Evolutionary conservation across 345 rosid species (phyloP).

Genomic region (Dimocarpus longan): DNA sequence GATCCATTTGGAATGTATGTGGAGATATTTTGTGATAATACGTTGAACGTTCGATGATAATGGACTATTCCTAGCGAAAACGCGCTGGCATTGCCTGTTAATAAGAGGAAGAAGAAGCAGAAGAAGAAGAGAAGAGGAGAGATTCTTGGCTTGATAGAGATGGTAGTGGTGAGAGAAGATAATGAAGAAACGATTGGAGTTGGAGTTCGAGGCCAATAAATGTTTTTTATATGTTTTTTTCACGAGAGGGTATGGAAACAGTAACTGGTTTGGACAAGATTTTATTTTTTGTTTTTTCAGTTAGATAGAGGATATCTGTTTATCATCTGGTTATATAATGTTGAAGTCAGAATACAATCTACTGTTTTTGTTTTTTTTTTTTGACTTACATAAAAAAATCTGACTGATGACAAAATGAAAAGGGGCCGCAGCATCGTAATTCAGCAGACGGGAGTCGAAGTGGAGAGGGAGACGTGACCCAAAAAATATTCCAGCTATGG

Average conservation of each 20-base stretch:
- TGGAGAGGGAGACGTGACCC: background rate
- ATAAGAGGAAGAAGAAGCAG: background rate
- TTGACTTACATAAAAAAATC: too few relatives aligned
- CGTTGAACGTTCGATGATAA: background rate
- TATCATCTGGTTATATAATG: too few relatives aligned
- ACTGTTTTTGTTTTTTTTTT: background rate
- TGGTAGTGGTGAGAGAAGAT: background rate
- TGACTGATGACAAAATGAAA: background rate
- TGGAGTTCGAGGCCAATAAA: too few relatives aligned
- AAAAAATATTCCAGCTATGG: background rate
- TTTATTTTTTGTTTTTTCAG: background rate
- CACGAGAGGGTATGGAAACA: background rate
- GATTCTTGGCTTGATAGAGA: constrained; percentile 11
- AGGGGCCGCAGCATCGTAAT: background rate
- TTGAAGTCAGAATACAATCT: constrained; percentile 12
- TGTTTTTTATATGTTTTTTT: background rate
- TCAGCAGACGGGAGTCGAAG: background rate
- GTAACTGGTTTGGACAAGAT: background rate
- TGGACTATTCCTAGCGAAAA: background rate
- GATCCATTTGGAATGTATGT: constrained; percentile 30
- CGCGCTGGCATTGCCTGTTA: background rate
- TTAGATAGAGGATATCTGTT: background rate
- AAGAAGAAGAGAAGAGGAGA: background rate
- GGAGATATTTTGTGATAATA: background rate
- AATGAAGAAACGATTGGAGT: background rate